Percentiles rank a stretch among this genome's conserved stretches.
Evolutionary conservation across 257 asterid genomes (phyloP).

Genomic region (Solanum ossicruentum): DNA sequence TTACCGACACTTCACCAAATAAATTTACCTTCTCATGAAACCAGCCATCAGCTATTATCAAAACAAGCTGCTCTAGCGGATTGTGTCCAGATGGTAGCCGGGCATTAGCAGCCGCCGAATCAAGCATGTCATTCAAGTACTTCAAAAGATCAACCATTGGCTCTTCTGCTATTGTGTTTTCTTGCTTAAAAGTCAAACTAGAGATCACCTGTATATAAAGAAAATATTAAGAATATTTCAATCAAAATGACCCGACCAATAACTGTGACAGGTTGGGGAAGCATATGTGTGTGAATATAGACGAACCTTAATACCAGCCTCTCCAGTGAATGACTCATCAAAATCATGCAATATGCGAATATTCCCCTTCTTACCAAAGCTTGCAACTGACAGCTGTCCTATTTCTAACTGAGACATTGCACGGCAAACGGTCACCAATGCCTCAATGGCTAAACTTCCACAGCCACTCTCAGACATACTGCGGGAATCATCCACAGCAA

Average conservation of each 20-base stretch:
- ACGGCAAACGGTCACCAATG: conserved; percentile 85
- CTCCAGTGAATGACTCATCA: conserved; percentile 76
- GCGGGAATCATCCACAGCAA: conserved; percentile 92
- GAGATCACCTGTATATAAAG: conserved; percentile 61
- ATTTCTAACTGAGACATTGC: conserved; percentile 98
- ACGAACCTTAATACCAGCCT: conserved; percentile 79
- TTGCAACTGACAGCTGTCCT: conserved; percentile 76
- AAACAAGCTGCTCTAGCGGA: conserved; percentile 93
- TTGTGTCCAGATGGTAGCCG: conserved; percentile 75
- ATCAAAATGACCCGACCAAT: not conserved
- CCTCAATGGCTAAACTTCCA: conserved; percentile 77
- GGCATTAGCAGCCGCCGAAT: conserved; percentile 46
- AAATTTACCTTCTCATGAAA: conserved; percentile 66
- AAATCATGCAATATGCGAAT: conserved; percentile 66
- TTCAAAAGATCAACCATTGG: conserved; percentile 81
- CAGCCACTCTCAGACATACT: conserved; percentile 85
- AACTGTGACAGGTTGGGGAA: not conserved
- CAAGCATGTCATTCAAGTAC: conserved; percentile 62
- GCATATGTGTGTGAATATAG: not conserved
- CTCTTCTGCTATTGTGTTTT: conserved; percentile 60
- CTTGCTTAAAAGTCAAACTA: conserved; percentile 82
- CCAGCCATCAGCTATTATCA: conserved; percentile 87
- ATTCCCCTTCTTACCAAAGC: conserved; percentile 94
- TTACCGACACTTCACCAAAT: not conserved
- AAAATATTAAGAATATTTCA: not conserved